Evolutionary conservation across 1,284 basidiomycete genomes (phyloP).

Genomic region (Ceratobasidium sp.): DNA sequence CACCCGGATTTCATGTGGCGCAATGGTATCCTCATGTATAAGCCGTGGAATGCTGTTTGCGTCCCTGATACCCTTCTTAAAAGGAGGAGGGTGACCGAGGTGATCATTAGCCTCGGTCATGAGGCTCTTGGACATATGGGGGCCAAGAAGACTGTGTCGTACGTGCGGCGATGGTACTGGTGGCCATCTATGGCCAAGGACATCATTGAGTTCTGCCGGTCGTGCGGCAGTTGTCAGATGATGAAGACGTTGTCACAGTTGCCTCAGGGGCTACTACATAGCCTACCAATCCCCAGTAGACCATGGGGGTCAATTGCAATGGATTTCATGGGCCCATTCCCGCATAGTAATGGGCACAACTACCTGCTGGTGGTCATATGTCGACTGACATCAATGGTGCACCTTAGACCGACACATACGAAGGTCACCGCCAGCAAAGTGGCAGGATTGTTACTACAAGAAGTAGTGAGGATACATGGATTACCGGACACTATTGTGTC

Average conservation of each 20-base stretch:
- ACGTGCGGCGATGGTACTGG: slow-evolving; percentile 44
- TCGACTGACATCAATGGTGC: slow-evolving; percentile 55
- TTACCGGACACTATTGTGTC: slow-evolving; percentile 57
- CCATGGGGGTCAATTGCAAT: slow-evolving; percentile 59
- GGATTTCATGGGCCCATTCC: slow-evolving; percentile 60
- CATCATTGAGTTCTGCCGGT: slow-evolving; percentile 31
- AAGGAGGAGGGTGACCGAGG: slow-evolving; percentile 43
- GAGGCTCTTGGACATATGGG: slow-evolving; percentile 45
- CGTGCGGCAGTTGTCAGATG: slow-evolving; percentile 42
- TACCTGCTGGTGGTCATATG: slow-evolving; percentile 57
- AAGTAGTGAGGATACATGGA: slow-evolving; percentile 57
- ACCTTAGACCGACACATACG: slow-evolving; percentile 52
- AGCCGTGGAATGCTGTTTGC: slow-evolving; percentile 50
- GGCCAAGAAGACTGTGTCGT: slow-evolving; percentile 40
- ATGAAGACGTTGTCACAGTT: slow-evolving; percentile 38
- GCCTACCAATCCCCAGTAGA: slow-evolving; percentile 51
- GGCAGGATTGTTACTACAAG: slow-evolving; percentile 56
- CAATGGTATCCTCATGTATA: background rate
- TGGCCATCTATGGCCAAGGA: slow-evolving; percentile 46
- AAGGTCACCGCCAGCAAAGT: slow-evolving; percentile 55
- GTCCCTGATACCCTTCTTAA: slow-evolving; percentile 51
- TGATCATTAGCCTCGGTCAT: slow-evolving; percentile 45
- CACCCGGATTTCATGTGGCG: background rate
- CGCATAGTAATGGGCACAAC: slow-evolving; percentile 51
- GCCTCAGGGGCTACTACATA: slow-evolving; percentile 54